Evolutionary conservation across 2,329 filamentous ascomycete genomes (phyloP), one percentile per base, ranked within the genome.

Genomic region (Ceratocystiopsis brevicomis): DNA sequence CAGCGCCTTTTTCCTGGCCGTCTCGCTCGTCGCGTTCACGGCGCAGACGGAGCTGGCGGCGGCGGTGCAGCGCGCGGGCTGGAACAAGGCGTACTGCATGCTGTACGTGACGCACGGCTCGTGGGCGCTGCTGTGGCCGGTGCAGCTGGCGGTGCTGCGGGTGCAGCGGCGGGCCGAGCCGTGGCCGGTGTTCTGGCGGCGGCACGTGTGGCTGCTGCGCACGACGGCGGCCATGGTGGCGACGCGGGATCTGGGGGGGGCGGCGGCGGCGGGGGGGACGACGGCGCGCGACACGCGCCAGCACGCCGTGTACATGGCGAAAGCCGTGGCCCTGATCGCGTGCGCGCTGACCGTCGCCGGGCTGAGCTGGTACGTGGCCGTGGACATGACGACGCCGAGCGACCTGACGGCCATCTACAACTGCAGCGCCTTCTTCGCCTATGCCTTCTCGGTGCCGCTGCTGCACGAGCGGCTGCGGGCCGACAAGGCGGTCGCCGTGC

Each of bases 81-180:
- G 90, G 90, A 76, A 92, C 63, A 98, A 98, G 66, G 84, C 90
- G n/a, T 98, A 95, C 65, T 93, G 85, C 67, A 98, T 98, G 90
- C 75, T 98, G 69, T 95, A 93, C 62, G 69, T 98, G 51, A 98
- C 90, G 12, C 90, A 98, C 63, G 82, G 88, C 44, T 94, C 86
- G 2, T 98, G 90, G 90, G 60, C 78, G 11, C 62, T 96, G 40
- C 69, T 98, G 19, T 98, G 86, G 84, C 88, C 87, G 0, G 63
- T 73, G 12, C 86, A 93, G 60, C 72, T 98, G 34, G 60, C 82
- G 19, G 71, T 94, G 41, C 67, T 96, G 48, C 78, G 88, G 44
- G 49, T 90, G 14, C 81, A 86, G 57, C 84, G 85, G 60, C 76
- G 78, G 54, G 72, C 78, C 49, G 67, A 81, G 54, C 78, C 86